Base-by-base conservation (phyloP, 1,284 basidiomycete species). In the Microbotryum intermedium region DNA sequence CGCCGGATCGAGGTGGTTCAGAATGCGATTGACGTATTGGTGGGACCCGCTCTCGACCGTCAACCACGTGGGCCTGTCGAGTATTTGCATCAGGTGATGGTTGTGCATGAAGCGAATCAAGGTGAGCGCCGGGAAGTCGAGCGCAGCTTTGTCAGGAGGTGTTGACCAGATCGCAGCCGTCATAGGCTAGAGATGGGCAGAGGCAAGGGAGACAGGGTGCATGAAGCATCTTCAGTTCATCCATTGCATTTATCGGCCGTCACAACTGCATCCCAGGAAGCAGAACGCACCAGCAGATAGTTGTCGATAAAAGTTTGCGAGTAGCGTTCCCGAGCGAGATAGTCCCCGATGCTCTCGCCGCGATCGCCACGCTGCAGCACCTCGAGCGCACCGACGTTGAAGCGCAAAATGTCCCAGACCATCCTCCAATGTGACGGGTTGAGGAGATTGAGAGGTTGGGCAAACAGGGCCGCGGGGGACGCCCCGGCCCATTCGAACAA, bases 131-230 rank as follows among this genome's bases (percentile, higher is more conserved):
- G 87, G 87, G 71, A 90, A 88, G 60, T 86, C 83, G 47, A 84
- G 73, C 8, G 83, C 78, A 59, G 85, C 87, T 65, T 82, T 82
- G 67, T 85, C 83, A 6, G 87, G 84, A 0, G 86, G 84, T 1
- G 85, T 88, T 49, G 83, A 86, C 87, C 87, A 90, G 55, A 90
- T 85, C 4, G 84, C 84, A 1, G 85, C 85, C 21, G 84, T 87
- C 84, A 88, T 86, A 0, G 86, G 86, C 86, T 88, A 61, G 0
- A 53, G 25, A n/a, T n/a, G n/a, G n/a, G n/a, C n/a, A n/a, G n/a
- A n/a, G n/a, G 11, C 48, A 53, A 43, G 42, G 43, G 50, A 26
- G 46, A 60, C 11, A 59, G 23, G 29, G 21, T 26, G 10, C 20
- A 44, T 34, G 52, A 49, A 42, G n/a, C 23, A 50, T 28, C 25